Conservation (phyloP, 768 basidiomycete species). For the Phylloporus sp. region DNA sequence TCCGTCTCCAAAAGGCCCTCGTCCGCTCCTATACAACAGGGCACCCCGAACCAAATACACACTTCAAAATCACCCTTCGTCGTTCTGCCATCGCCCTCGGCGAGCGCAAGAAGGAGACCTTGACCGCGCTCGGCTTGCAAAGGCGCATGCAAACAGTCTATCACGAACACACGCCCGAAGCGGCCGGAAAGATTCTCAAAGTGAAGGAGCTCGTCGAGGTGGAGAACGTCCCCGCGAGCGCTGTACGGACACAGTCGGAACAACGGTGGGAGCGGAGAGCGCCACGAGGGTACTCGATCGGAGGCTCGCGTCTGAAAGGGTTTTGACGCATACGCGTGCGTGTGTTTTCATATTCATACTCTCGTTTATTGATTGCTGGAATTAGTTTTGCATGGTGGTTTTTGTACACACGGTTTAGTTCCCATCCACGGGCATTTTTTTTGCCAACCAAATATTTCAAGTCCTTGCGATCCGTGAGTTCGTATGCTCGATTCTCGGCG, state of each 20-base stretch:
- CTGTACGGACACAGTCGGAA: conserved; percentile 66
- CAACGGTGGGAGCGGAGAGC: conserved; percentile 64
- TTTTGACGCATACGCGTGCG: too few species aligned
- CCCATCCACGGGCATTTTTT: too few species aligned
- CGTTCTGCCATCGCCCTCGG: conserved; percentile 86
- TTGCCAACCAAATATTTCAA: too few species aligned
- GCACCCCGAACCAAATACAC: conserved; percentile 43
- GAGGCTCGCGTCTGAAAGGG: conserved; percentile 30
- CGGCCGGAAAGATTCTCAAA: conserved; percentile 79
- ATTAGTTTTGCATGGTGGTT: too few species aligned
- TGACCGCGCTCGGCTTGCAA: conserved; percentile 79
- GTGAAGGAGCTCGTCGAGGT: conserved; percentile 92
- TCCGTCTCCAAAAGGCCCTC: conserved; percentile 7
- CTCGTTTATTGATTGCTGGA: too few species aligned
- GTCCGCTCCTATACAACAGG: conserved; percentile 9
- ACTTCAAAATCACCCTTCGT: conserved; percentile 85
- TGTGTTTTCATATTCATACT: too few species aligned
- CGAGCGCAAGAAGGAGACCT: conserved; percentile 61
- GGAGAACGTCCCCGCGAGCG: conserved; percentile 66
- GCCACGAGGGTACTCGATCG: conserved; percentile 61
- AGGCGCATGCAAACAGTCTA: conserved; percentile 82
- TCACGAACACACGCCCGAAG: conserved; percentile 63
- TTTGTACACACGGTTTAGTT: too few species aligned
- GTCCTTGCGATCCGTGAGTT: too few species aligned
- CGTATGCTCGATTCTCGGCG: too few species aligned